phyloP scores from a whole-genome alignment of 768 basidiomycete genomes.

The Lentinula edodes region DNA sequence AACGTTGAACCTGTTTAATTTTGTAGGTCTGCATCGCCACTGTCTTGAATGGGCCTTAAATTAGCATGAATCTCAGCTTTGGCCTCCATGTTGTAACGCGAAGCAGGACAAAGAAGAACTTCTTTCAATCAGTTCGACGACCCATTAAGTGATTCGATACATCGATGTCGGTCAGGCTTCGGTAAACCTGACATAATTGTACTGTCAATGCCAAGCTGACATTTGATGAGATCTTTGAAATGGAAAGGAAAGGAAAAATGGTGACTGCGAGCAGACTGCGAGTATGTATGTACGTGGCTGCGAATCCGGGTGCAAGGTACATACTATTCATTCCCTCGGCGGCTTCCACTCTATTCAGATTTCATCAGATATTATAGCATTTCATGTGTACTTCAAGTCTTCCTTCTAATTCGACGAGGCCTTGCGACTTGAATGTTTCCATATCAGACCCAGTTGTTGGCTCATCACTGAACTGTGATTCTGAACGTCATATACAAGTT shows the following conservation, averaged over 20 bases:
- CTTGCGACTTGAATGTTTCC: no score
- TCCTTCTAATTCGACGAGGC: neutral
- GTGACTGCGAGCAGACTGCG: neutral
- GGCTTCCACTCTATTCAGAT: neutral
- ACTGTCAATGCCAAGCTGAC: neutral
- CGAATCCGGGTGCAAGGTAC: neutral
- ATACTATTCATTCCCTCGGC: neutral
- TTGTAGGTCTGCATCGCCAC: constrained; percentile 1
- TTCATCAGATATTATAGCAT: neutral
- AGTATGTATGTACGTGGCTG: neutral
- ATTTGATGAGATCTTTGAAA: no score
- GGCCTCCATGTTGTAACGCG: neutral
- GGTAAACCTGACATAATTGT: neutral
- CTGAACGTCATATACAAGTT: no score
- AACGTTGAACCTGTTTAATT: neutral
- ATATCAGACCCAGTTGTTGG: no score
- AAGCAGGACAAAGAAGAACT: neutral
- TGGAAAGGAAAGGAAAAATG: neutral
- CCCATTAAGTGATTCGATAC: neutral
- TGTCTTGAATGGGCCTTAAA: neutral
- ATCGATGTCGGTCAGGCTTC: neutral
- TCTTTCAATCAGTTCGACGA: neutral
- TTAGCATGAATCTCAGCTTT: neutral
- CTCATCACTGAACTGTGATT: no score
- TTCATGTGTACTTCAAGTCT: neutral